A percentile compares a stretch with the other conserved stretches of the same genome.
These are phyloP conservation scores for Besnoitia besnoiti DNA, from an alignment of 169 alveolate genomes.

Conservation along the genomic window DNA sequence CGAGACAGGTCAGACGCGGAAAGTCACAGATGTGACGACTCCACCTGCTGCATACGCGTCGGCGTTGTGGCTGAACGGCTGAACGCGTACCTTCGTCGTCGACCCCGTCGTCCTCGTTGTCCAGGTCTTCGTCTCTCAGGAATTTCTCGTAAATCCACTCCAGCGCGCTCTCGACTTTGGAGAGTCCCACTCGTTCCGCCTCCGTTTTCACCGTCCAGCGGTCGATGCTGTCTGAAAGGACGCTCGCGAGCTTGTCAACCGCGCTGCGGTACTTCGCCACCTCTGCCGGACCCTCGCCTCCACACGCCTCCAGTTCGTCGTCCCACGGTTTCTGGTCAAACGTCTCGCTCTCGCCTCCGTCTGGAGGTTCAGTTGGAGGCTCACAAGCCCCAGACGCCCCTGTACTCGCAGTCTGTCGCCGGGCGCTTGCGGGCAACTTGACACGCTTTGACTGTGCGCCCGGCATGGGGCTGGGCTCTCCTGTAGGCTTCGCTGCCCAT, in stretches of 20 bases:
- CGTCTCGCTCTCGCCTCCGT: neutral
- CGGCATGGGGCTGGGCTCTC: no score
- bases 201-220: constrained; percentile 37
- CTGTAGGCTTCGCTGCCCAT: no score
- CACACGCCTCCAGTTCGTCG: neutral
- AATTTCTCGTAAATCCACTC: constrained; percentile 66
- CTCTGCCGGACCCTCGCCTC: neutral
- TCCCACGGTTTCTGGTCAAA: no score
- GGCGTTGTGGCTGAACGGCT: no score
- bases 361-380: neutral
- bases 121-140: constrained; percentile 40
- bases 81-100: constrained; percentile 11
- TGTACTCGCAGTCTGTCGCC: no score
- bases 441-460: no score
- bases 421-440: no score
- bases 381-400: no score
- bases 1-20: no score
- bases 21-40: no score
- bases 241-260: neutral
- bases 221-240: neutral
- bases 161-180: constrained; percentile 54
- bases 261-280: neutral
- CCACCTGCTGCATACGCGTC: no score
- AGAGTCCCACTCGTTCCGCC: constrained; percentile 64
- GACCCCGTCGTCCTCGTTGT: constrained; percentile 24